These are phyloP conservation scores for Dothideomycetes sp. DNA, from an alignment of 2,329 filamentous ascomycete genomes.

Conservation along the genomic window DNA sequence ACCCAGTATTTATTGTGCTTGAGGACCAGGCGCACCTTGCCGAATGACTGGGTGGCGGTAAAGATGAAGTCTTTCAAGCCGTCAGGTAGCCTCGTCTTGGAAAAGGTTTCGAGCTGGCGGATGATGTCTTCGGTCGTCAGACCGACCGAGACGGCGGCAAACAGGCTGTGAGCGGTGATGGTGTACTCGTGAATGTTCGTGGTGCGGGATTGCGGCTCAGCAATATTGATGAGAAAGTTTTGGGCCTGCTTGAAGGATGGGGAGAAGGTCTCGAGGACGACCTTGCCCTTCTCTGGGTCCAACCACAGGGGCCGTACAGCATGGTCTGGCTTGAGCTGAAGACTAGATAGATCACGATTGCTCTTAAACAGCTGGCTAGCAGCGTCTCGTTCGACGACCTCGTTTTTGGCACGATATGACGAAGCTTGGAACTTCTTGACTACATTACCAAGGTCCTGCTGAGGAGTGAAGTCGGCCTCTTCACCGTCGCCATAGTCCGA, in stretches of 20 bases:
- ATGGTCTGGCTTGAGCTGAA: slow-evolving; percentile 79
- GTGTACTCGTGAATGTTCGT: slow-evolving; percentile 89
- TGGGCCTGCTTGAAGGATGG: slow-evolving; percentile 77
- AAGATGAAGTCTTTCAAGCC: slow-evolving; percentile 70
- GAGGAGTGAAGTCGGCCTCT: slow-evolving; percentile 20
- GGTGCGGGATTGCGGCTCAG: slow-evolving; percentile 83
- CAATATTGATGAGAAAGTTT: slow-evolving; percentile 91
- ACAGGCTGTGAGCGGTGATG: slow-evolving; percentile 83
- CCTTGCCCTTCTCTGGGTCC: slow-evolving; percentile 72
- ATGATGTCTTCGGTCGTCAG: slow-evolving; percentile 83
- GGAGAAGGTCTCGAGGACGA: slow-evolving; percentile 91
- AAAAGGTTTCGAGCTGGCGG: slow-evolving; percentile 73
- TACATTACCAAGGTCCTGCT: slow-evolving; percentile 28
- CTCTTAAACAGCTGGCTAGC: slow-evolving; percentile 43
- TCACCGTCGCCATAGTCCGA: slow-evolving; percentile 27
- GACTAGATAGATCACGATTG: slow-evolving; percentile 70
- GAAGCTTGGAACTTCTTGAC: slow-evolving; percentile 44
- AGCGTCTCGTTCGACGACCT: slow-evolving; percentile 35
- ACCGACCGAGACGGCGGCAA: slow-evolving; percentile 93
- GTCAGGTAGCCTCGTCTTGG: slow-evolving; percentile 79
- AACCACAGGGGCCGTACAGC: slow-evolving; percentile 88
- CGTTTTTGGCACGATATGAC: slow-evolving; percentile 37
- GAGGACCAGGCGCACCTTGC: slow-evolving; percentile 88
- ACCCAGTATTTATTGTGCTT: slow-evolving; percentile 93
- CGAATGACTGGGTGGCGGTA: slow-evolving; percentile 78